A percentile compares a stretch with the other conserved stretches of the same genome.
Conservation (phyloP, 257 asterid species). For the Prunella vulgaris region DNA sequence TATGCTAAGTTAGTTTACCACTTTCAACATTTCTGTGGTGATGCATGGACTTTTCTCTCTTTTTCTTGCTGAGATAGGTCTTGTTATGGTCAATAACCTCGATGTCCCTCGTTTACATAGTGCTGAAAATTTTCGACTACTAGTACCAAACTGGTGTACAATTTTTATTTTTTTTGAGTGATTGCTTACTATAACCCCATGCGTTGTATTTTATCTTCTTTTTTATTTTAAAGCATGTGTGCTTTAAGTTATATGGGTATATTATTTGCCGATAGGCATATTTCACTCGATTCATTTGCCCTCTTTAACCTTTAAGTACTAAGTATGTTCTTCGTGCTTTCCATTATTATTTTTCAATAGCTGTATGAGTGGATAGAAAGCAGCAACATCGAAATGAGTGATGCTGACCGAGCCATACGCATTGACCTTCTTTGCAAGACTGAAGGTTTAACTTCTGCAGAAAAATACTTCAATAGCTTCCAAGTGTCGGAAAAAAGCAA, state of each 20-base stretch:
- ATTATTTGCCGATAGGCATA: neutral
- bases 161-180: neutral
- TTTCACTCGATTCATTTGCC: neutral
- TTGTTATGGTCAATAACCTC: neutral
- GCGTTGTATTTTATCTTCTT: neutral
- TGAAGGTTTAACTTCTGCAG: slow-evolving; percentile 52
- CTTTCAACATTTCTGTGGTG: neutral
- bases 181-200: neutral
- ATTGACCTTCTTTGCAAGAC: slow-evolving; percentile 56
- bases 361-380: slow-evolving; percentile 61
- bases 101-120: neutral
- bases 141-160: neutral
- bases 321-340: slow-evolving; percentile 9
- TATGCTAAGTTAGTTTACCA: neutral
- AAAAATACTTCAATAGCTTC: slow-evolving; percentile 56
- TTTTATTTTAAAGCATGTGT: neutral
- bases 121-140: neutral
- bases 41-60: neutral
- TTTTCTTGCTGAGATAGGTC: neutral
- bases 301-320: neutral
- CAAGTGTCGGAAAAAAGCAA: slow-evolving; percentile 47
- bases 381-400: slow-evolving; percentile 29
- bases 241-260: neutral
- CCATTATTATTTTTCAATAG: slow-evolving; percentile 26
- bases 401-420: slow-evolving; percentile 51